A percentile compares a stretch with the other conserved stretches of the same genome.
Conservation (phyloP, 208 protist genomes). For the Wallacemonas sp. region DNA sequence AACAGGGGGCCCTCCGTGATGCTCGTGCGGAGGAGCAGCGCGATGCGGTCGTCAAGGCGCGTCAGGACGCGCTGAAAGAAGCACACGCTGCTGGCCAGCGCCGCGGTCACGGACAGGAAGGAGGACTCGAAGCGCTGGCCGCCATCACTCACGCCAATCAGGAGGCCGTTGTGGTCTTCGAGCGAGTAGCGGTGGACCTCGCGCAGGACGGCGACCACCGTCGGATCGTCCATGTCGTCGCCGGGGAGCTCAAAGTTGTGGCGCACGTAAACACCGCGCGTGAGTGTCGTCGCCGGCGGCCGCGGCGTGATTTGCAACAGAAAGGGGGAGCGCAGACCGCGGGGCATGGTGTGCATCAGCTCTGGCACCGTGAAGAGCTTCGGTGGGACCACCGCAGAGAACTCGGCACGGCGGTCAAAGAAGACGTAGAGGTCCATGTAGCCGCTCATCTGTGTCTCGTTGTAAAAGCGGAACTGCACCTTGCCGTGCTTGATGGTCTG, state of each 20-base stretch:
- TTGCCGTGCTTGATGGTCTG: slow-evolving; percentile 73
- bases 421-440: slow-evolving; percentile 74
- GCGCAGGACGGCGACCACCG: slow-evolving; percentile 59
- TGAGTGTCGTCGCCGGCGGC: slow-evolving; percentile 56
- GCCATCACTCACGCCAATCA: slow-evolving; percentile 64
- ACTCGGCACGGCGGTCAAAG: slow-evolving; percentile 73
- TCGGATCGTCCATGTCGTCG: slow-evolving; percentile 56
- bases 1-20: slow-evolving; percentile 68
- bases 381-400: slow-evolving; percentile 53
- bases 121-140: slow-evolving; percentile 75
- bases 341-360: slow-evolving; percentile 62
- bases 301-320: slow-evolving; percentile 59
- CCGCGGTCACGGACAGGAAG: slow-evolving; percentile 73
- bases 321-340: slow-evolving; percentile 71
- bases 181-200: slow-evolving; percentile 88
- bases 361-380: slow-evolving; percentile 58
- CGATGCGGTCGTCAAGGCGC: slow-evolving; percentile 64
- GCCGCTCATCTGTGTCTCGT: slow-evolving; percentile 59
- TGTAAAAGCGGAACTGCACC: slow-evolving; percentile 73
- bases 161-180: slow-evolving; percentile 78
- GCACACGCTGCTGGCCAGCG: slow-evolving; percentile 77
- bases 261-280: slow-evolving; percentile 63
- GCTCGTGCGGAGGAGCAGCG: slow-evolving; percentile 53
- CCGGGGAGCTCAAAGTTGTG: slow-evolving; percentile 56
- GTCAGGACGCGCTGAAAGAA: slow-evolving; percentile 82